Evolutionary conservation across 768 basidiomycete genomes (phyloP).

Genomic region (Infundibulicybe gibba): DNA sequence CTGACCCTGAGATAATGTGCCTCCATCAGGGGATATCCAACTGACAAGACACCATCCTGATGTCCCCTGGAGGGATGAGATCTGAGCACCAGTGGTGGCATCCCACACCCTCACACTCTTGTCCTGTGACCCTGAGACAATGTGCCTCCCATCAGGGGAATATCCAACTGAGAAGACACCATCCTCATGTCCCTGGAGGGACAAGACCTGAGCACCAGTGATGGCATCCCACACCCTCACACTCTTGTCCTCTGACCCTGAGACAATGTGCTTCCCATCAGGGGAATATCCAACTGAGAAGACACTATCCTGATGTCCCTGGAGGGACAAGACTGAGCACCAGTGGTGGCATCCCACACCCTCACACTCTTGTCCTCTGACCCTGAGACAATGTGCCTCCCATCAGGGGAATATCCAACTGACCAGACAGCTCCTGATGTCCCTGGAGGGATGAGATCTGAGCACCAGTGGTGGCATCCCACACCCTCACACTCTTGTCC

Average conservation of each 20-base stretch:
- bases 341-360: constrained; percentile 7
- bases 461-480: neutral
- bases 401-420: neutral
- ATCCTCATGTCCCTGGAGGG: constrained; percentile 11
- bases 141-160: neutral
- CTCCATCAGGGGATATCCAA: constrained; percentile 9
- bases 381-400: neutral
- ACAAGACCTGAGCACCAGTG: neutral
- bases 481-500: constrained; percentile 11
- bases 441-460: no score
- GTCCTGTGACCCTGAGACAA: neutral
- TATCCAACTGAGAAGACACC: neutral
- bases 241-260: constrained; percentile 10
- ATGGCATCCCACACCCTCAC: constrained; percentile 8
- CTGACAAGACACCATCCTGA: constrained; percentile 10
- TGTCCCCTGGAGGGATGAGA: constrained; percentile 10
- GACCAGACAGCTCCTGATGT: neutral
- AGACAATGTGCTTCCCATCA: neutral
- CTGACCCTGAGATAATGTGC: constrained; percentile 1
- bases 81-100: constrained; percentile 9
- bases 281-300: constrained; percentile 13
- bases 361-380: neutral
- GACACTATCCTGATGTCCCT: constrained; percentile 13
- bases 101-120: neutral
- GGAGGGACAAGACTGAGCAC: constrained; percentile 5